Percentiles rank a stretch among this genome's conserved stretches.
phyloP scores from a whole-genome alignment of 2,329 filamentous ascomycete genomes.

The Zarea fungicola region DNA sequence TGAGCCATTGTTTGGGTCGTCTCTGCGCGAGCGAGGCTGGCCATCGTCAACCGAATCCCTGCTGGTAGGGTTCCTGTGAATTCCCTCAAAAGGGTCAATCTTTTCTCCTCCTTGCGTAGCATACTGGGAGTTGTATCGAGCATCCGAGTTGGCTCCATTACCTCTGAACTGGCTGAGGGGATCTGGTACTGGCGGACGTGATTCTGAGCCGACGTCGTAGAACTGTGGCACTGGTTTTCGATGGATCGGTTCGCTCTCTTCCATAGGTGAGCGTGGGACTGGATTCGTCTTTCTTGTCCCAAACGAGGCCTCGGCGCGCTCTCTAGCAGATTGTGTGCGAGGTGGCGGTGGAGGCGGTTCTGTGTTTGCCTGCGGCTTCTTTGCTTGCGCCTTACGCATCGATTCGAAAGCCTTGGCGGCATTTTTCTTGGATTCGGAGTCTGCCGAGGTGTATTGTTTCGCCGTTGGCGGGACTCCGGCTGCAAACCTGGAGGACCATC shows the following conservation, averaged over 20 bases:
- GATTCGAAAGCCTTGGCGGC: constrained; percentile 38
- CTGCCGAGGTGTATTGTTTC: constrained; percentile 30
- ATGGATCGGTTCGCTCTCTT: constrained; percentile 19
- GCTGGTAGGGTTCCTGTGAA: constrained; percentile 40
- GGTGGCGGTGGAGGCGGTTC: constrained; percentile 30
- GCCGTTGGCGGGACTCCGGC: constrained; percentile 38
- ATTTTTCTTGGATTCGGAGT: constrained; percentile 35
- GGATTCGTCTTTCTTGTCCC: constrained; percentile 46
- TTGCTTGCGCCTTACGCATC: constrained; percentile 35
- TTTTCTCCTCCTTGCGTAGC: constrained; percentile 52
- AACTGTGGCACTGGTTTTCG: constrained; percentile 8
- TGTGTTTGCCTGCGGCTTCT: constrained; percentile 24
- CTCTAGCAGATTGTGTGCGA: constrained; percentile 46
- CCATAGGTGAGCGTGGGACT: constrained; percentile 43
- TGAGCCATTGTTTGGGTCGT: neutral
- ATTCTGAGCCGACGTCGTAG: constrained; percentile 15
- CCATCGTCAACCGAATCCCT: constrained; percentile 26
- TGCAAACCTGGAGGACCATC: constrained; percentile 40
- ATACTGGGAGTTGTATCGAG: constrained; percentile 55
- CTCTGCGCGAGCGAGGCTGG: neutral
- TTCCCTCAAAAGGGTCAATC: constrained; percentile 50
- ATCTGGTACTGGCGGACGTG: constrained; percentile 33
- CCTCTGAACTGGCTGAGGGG: constrained; percentile 43
- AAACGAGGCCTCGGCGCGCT: constrained; percentile 52
- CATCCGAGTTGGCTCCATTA: constrained; percentile 36